Evolutionary conservation across 2,329 filamentous ascomycete species (phyloP).

Genomic region (Paracamarosporium sp.): DNA sequence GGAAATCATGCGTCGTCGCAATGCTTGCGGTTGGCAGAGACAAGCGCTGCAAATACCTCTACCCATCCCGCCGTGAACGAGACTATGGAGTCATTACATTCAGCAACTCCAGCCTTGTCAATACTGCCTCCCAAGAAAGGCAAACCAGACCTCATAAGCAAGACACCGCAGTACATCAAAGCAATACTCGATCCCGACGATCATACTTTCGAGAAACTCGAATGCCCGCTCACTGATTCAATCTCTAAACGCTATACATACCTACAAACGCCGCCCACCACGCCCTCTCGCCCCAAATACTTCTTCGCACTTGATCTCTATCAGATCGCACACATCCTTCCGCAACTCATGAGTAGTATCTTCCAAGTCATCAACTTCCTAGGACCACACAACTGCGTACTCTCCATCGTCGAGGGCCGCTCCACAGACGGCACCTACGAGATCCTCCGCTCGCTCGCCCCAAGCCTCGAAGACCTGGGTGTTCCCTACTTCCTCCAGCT

Average conservation of each 20-base stretch:
- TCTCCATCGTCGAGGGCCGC: constrained; percentile 64
- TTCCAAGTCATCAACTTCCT: constrained; percentile 59
- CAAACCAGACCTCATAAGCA: neutral
- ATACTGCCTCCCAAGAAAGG: neutral
- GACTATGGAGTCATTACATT: neutral
- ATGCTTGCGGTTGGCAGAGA: neutral
- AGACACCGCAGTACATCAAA: constrained; percentile 7
- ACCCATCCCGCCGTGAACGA: neutral
- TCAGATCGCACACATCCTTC: constrained; percentile 54
- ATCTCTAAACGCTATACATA: constrained; percentile 4
- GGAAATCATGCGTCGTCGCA: neutral
- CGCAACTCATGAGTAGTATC: constrained; percentile 60
- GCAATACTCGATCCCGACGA: constrained; percentile 10
- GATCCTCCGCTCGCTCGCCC: constrained; percentile 53
- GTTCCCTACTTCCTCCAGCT: constrained; percentile 52
- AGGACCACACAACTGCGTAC: constrained; percentile 57
- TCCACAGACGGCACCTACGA: constrained; percentile 63
- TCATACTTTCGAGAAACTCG: neutral
- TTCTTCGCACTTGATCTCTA: constrained; percentile 63
- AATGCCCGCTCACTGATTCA: neutral
- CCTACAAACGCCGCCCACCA: neutral
- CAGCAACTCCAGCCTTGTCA: neutral
- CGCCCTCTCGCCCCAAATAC: constrained; percentile 14
- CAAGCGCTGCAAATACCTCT: neutral
- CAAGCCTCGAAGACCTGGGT: constrained; percentile 46